These are phyloP conservation scores for Stagonosporopsis vannaccii DNA, from an alignment of 2,329 filamentous ascomycete genomes.

Conservation along the genomic window DNA sequence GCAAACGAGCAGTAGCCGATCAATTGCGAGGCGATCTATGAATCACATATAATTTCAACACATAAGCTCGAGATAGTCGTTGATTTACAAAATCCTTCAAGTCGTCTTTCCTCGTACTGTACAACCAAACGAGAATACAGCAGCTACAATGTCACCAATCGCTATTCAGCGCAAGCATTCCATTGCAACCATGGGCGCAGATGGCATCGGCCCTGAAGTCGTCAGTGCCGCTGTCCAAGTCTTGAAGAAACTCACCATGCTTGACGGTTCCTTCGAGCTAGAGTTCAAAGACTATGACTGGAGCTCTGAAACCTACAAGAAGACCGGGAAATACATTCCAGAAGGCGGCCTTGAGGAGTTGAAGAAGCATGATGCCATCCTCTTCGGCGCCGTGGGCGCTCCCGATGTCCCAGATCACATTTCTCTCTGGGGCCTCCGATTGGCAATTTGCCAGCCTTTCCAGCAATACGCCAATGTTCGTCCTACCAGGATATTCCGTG, in stretches of 20 bases:
- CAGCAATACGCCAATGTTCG: constrained; percentile 66
- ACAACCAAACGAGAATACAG: not conserved
- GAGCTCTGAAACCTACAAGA: constrained; percentile 71
- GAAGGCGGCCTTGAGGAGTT: constrained; percentile 66
- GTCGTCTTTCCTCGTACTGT: not conserved
- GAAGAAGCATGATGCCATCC: constrained; percentile 68
- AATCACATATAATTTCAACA: not conserved
- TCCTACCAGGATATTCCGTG: constrained; percentile 67
- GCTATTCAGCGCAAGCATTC: constrained; percentile 33
- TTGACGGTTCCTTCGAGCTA: constrained; percentile 65
- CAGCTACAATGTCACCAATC: constrained; percentile 34
- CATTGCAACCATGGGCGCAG: constrained; percentile 65
- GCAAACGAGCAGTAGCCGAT: constrained; percentile 19
- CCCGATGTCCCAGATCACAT: constrained; percentile 65
- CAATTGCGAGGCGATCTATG: not conserved
- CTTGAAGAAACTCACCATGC: constrained; percentile 61
- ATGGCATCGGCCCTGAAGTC: constrained; percentile 75
- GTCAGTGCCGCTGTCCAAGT: constrained; percentile 69
- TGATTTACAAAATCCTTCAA: not conserved
- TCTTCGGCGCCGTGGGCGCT: constrained; percentile 73
- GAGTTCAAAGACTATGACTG: constrained; percentile 71
- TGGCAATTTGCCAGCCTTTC: constrained; percentile 63
- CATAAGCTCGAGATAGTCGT: not conserved
- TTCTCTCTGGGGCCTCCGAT: constrained; percentile 63
- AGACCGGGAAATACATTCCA: constrained; percentile 70